Evolutionary conservation across 2,329 filamentous ascomycete species (phyloP).

Genomic region (Calonectria honghensis): DNA sequence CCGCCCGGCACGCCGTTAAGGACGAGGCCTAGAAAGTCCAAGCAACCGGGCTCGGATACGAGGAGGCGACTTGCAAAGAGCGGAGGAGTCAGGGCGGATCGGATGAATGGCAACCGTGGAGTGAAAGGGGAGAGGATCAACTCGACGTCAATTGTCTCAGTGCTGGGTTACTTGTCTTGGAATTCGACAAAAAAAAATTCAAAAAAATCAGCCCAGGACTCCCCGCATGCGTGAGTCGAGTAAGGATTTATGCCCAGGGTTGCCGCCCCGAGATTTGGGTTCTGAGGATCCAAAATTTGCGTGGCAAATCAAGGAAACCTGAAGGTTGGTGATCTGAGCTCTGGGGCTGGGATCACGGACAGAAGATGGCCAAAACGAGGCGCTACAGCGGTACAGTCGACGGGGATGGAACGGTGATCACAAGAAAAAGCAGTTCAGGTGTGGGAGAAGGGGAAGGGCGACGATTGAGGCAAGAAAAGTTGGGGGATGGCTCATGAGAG

Average conservation of each 20-base stretch:
- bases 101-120: slow-evolving; percentile 40
- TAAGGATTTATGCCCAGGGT: slow-evolving; percentile 37
- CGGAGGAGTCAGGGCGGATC: slow-evolving; percentile 30
- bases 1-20: slow-evolving; percentile 48
- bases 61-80: slow-evolving; percentile 38
- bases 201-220: slow-evolving; percentile 42
- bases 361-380: slow-evolving; percentile 17
- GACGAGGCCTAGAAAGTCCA: slow-evolving; percentile 38
- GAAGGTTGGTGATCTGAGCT: slow-evolving; percentile 28
- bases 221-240: slow-evolving; percentile 49
- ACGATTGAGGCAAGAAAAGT: slow-evolving; percentile 8
- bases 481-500: slow-evolving; percentile 12
- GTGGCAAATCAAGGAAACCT: slow-evolving; percentile 10
- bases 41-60: slow-evolving; percentile 40
- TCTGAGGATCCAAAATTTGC: slow-evolving; percentile 43
- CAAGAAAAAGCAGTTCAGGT: slow-evolving; percentile 15
- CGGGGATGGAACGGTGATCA: slow-evolving; percentile 21
- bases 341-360: slow-evolving; percentile 26
- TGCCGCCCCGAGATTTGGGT: slow-evolving; percentile 39
- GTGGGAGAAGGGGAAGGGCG: slow-evolving; percentile 11
- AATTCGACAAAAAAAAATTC: slow-evolving; percentile 27
- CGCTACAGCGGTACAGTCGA: slow-evolving; percentile 38
- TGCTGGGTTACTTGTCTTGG: slow-evolving; percentile 49
- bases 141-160: slow-evolving; percentile 54
- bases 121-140: slow-evolving; percentile 34